A percentile compares a stretch with the other conserved stretches of the same genome.
Conservation (phyloP, 129 eudicot species). For the Tagetes patula region DNA sequence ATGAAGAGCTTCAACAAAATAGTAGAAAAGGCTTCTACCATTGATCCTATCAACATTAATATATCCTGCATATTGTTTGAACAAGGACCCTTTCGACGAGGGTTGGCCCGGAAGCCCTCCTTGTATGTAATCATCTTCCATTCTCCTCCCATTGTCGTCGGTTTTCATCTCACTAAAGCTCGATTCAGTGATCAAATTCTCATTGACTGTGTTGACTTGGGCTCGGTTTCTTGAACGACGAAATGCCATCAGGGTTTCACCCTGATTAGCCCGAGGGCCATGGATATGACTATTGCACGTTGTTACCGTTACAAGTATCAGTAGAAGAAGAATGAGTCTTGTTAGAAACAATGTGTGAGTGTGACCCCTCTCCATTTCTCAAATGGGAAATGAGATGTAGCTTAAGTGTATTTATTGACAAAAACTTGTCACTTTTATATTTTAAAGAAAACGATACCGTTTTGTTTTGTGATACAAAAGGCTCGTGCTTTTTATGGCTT, state of each 20-base stretch:
- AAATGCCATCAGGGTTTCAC: slow-evolving; percentile 40
- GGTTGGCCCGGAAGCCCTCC: slow-evolving; percentile 63
- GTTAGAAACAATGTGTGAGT: slow-evolving; percentile 15
- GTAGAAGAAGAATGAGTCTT: slow-evolving; percentile 26
- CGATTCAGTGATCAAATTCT: slow-evolving; percentile 12
- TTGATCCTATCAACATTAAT: slow-evolving; percentile 46
- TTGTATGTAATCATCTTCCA: slow-evolving; percentile 52
- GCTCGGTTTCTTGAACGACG: slow-evolving; percentile 37
- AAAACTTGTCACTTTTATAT: not conserved
- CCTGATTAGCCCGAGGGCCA: slow-evolving; percentile 39
- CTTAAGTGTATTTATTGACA: not conserved
- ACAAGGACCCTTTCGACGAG: slow-evolving; percentile 31
- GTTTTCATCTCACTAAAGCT: slow-evolving; percentile 14
- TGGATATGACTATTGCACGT: slow-evolving; percentile 27
- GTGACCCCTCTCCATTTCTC: slow-evolving; percentile 36
- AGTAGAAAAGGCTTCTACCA: slow-evolving; percentile 64
- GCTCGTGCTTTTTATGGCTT: not conserved
- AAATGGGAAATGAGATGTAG: slow-evolving; percentile 18
- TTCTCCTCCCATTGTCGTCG: slow-evolving; percentile 36
- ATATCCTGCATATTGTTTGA: slow-evolving; percentile 59
- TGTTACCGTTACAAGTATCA: slow-evolving; percentile 17
- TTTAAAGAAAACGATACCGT: not conserved
- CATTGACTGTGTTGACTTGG: slow-evolving; percentile 9
- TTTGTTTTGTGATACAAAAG: slow-evolving; percentile 11
- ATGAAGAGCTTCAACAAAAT: slow-evolving; percentile 49